These are phyloP conservation scores for Holtermannia corniformis DNA, from an alignment of 768 basidiomycete species.

Conservation along the genomic window DNA sequence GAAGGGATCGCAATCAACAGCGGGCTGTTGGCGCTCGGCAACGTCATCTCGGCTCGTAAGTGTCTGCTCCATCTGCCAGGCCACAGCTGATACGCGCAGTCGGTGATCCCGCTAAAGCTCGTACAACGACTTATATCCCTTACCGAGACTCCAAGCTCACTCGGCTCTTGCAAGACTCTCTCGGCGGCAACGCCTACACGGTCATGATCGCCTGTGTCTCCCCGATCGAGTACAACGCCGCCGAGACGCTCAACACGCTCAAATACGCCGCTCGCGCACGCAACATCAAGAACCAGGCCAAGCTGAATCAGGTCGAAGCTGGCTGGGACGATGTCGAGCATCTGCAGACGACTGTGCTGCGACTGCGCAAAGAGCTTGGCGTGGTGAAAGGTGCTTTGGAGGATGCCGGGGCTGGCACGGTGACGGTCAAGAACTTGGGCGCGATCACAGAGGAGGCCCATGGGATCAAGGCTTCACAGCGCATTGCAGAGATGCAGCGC, in stretches of 20 bases:
- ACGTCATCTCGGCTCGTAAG: constrained; percentile 77
- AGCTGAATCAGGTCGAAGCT: constrained; percentile 86
- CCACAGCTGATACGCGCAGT: constrained; percentile 41
- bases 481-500: constrained; percentile 73
- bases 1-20: constrained; percentile 99
- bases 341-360: constrained; percentile 74
- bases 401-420: background rate
- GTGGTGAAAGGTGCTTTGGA: constrained; percentile 43
- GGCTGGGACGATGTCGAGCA: constrained; percentile 99
- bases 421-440: background rate
- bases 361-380: constrained; percentile 80
- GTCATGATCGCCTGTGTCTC: constrained; percentile 99
- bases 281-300: constrained; percentile 92
- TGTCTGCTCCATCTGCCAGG: background rate
- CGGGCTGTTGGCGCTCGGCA: constrained; percentile 88
- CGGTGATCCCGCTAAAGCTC: constrained; percentile 80
- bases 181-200: constrained; percentile 95
- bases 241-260: constrained; percentile 67
- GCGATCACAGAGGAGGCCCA: constrained; percentile 43
- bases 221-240: constrained; percentile 87
- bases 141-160: constrained; percentile 99
- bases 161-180: constrained; percentile 85
- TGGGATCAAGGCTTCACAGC: constrained; percentile 59
- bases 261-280: constrained; percentile 96
- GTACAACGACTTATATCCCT: constrained; percentile 81